These are phyloP conservation scores for Wickerhamiella infanticola DNA, from an alignment of 1,139 yeast species.

Conservation along the genomic window DNA sequence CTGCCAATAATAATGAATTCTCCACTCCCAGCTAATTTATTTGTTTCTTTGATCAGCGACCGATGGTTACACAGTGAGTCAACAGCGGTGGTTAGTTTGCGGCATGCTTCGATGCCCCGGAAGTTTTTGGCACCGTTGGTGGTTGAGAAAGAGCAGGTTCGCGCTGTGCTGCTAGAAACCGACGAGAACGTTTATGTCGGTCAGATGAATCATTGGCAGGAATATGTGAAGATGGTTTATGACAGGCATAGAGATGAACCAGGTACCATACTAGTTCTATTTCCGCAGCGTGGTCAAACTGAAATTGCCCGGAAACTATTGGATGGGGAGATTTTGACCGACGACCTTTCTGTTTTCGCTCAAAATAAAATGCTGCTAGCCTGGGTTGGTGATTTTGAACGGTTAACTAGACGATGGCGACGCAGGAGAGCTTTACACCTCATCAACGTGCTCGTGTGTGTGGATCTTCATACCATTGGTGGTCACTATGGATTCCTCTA, in stretches of 20 bases:
- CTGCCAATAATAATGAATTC: slow-evolving; percentile 47
- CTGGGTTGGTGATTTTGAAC: slow-evolving; percentile 67
- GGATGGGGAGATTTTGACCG: neutral
- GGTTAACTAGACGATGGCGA: slow-evolving; percentile 67
- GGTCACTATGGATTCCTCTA: slow-evolving; percentile 41
- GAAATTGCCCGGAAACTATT: neutral
- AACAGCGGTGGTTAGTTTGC: slow-evolving; percentile 45
- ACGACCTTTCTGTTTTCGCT: slow-evolving; percentile 29
- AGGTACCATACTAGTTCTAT: neutral
- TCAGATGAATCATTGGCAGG: neutral
- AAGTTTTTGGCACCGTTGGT: slow-evolving; percentile 51
- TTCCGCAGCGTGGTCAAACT: neutral
- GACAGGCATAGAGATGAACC: neutral
- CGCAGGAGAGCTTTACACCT: slow-evolving; percentile 47
- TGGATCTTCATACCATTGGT: slow-evolving; percentile 62
- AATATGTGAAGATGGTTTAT: neutral
- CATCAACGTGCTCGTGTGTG: slow-evolving; percentile 54
- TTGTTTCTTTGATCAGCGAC: slow-evolving; percentile 59
- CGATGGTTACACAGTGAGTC: slow-evolving; percentile 71
- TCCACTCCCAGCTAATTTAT: slow-evolving; percentile 62
- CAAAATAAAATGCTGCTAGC: slow-evolving; percentile 53
- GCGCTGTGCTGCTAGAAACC: slow-evolving; percentile 16
- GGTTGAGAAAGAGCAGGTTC: slow-evolving; percentile 35
- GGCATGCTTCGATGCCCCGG: slow-evolving; percentile 45
- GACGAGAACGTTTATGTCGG: neutral